phyloP scores from a whole-genome alignment of 805 yeast genomes.

The Candida michaelii region DNA sequence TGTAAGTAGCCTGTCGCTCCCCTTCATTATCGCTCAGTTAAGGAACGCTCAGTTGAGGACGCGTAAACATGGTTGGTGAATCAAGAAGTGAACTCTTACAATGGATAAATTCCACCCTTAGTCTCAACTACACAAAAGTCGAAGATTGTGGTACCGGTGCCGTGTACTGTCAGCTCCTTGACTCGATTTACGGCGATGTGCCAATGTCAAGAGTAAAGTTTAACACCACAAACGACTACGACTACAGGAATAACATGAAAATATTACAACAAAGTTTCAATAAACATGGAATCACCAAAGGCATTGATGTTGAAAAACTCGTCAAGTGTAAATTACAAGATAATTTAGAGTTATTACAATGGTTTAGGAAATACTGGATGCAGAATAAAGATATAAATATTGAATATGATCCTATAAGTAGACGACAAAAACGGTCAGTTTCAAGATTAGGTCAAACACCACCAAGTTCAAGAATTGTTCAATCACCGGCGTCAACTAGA shows the following conservation, averaged over 20 bases:
- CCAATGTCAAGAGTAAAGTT: slow-evolving; percentile 79
- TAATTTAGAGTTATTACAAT: slow-evolving; percentile 89
- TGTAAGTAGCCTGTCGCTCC: background rate
- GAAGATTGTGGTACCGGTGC: slow-evolving; percentile 98
- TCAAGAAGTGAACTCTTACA: slow-evolving; percentile 79
- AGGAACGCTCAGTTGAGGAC: no score
- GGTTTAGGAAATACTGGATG: slow-evolving; percentile 83
- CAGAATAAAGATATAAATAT: slow-evolving; percentile 63
- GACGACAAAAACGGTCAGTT: slow-evolving; percentile 19
- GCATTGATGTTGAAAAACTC: slow-evolving; percentile 76
- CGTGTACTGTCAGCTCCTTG: slow-evolving; percentile 89
- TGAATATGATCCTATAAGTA: slow-evolving; percentile 59
- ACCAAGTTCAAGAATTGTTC: slow-evolving; percentile 5
- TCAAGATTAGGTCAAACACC: slow-evolving; percentile 8
- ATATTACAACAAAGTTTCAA: slow-evolving; percentile 79
- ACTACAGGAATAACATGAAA: slow-evolving; percentile 77
- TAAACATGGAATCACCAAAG: slow-evolving; percentile 66
- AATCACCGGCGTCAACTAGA: slow-evolving; percentile 7
- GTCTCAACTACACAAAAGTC: slow-evolving; percentile 66
- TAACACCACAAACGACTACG: slow-evolving; percentile 70
- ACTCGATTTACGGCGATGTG: slow-evolving; percentile 77
- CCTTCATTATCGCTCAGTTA: no score
- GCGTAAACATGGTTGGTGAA: slow-evolving; percentile 46
- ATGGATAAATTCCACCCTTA: slow-evolving; percentile 79
- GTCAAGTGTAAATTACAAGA: slow-evolving; percentile 91